A percentile compares a stretch with the other conserved stretches of the same genome.
Conservation (phyloP, 2,329 filamentous ascomycete species). For the Arthrobotrys sinensis region DNA sequence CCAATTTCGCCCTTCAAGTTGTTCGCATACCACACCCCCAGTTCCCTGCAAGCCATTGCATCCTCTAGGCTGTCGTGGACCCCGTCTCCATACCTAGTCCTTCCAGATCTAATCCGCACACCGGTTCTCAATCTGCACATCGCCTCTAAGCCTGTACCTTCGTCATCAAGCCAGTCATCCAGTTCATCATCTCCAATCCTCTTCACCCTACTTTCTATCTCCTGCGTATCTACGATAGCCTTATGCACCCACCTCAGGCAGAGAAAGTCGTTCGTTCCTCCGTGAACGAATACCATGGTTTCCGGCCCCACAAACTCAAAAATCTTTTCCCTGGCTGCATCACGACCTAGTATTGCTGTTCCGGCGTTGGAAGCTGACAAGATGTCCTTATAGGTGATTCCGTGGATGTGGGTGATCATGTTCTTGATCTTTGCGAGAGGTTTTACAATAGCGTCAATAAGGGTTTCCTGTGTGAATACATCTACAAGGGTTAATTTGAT, state of each 20-base stretch:
- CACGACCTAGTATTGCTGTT: slow-evolving; percentile 68
- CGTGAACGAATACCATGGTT: slow-evolving; percentile 72
- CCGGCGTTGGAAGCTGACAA: slow-evolving; percentile 65
- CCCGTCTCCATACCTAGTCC: slow-evolving; percentile 60
- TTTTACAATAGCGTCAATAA: slow-evolving; percentile 72
- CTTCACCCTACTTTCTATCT: slow-evolving; percentile 61
- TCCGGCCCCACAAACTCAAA: slow-evolving; percentile 69
- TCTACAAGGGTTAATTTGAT: slow-evolving; percentile 72
- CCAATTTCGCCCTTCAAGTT: slow-evolving; percentile 40
- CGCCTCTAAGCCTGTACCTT: slow-evolving; percentile 47
- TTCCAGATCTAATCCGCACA: slow-evolving; percentile 33
- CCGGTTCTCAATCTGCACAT: slow-evolving; percentile 51
- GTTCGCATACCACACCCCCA: slow-evolving; percentile 68
- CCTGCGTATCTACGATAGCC: slow-evolving; percentile 69
- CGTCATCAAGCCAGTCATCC: slow-evolving; percentile 46
- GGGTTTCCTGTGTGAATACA: slow-evolving; percentile 70
- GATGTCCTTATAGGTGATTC: slow-evolving; percentile 69
- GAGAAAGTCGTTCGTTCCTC: slow-evolving; percentile 68
- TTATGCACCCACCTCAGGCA: slow-evolving; percentile 71
- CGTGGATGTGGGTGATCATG: slow-evolving; percentile 72
- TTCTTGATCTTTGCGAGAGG: slow-evolving; percentile 70
- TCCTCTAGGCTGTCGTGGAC: slow-evolving; percentile 70
- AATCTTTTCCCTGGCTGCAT: slow-evolving; percentile 68
- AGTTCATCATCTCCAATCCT: slow-evolving; percentile 57
- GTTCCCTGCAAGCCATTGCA: slow-evolving; percentile 69